phyloP scores from a whole-genome alignment of 2,329 filamentous ascomycete genomes.

The Diaporthe caulivora region DNA sequence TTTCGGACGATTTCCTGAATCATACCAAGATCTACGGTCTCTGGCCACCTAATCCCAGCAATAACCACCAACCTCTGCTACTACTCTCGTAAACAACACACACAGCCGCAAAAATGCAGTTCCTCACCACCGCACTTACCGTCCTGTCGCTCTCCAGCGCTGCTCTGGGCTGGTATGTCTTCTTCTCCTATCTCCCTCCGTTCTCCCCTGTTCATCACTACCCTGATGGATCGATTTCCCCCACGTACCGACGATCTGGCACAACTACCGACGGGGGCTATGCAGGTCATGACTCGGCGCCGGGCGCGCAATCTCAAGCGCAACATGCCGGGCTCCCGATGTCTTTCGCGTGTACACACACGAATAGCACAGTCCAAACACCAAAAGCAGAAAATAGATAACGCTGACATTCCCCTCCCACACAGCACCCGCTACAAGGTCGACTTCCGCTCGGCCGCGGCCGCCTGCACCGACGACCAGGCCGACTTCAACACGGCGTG shows the following conservation, averaged over 20 bases:
- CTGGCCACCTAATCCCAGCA: background rate
- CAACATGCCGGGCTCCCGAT: background rate
- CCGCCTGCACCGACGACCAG: background rate
- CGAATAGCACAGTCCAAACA: too few relatives aligned
- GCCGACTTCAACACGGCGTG: background rate
- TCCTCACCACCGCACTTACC: conserved; percentile 8
- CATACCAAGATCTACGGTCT: background rate
- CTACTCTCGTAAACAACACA: background rate
- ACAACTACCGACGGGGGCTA: background rate
- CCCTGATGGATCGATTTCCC: background rate
- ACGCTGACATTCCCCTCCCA: background rate
- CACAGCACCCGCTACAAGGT: background rate
- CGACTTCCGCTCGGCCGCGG: background rate
- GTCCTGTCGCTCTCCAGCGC: conserved; percentile 8
- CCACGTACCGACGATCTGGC: background rate
- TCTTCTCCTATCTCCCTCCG: background rate
- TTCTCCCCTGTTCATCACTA: background rate
- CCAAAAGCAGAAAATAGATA: background rate
- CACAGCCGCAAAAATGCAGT: background rate
- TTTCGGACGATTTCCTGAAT: background rate
- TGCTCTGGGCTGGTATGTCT: conserved; percentile 12
- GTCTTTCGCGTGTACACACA: background rate
- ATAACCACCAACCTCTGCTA: background rate
- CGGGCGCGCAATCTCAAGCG: background rate
- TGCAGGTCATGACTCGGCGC: conserved; percentile 21